Evolutionary conservation across 2,329 filamentous ascomycete species (phyloP).

Genomic region (Clarireedia paspali): DNA sequence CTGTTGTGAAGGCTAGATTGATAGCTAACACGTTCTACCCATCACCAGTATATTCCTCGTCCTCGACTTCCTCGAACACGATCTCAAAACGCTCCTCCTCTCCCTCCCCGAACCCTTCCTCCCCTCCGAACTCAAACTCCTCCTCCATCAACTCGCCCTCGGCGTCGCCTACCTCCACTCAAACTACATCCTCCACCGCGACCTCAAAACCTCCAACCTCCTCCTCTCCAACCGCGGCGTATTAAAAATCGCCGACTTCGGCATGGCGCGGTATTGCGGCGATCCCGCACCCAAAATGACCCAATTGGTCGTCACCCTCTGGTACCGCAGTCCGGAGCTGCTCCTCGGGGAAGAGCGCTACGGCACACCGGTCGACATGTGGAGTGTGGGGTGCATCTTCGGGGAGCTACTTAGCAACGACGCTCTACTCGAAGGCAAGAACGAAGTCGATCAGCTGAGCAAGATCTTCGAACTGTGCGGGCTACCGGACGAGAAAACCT

Average conservation of each 20-base stretch:
- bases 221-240: conserved; percentile 91
- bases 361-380: conserved; percentile 76
- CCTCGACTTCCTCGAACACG: conserved; percentile 96
- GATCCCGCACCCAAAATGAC: conserved; percentile 74
- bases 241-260: conserved; percentile 95
- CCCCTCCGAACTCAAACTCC: conserved; percentile 84
- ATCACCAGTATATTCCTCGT: conserved; percentile 71
- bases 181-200: conserved; percentile 86
- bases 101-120: conserved; percentile 93
- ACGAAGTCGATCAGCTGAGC: conserved; percentile 84
- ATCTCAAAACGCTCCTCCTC: conserved; percentile 85
- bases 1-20: background rate
- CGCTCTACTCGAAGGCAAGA: conserved; percentile 77
- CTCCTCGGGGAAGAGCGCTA: conserved; percentile 76
- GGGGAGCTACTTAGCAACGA: conserved; percentile 80
- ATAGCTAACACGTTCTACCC: conserved; percentile 20
- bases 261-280: conserved; percentile 88
- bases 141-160: conserved; percentile 73
- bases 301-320: conserved; percentile 89
- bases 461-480: conserved; percentile 88
- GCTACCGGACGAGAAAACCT: conserved; percentile 71
- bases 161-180: conserved; percentile 81
- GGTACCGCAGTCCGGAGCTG: conserved; percentile 91
- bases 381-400: conserved; percentile 94
- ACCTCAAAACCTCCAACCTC: conserved; percentile 89